phyloP scores from a whole-genome alignment of 495 filamentous ascomycete species.

The Hypoxylon fuscum region DNA sequence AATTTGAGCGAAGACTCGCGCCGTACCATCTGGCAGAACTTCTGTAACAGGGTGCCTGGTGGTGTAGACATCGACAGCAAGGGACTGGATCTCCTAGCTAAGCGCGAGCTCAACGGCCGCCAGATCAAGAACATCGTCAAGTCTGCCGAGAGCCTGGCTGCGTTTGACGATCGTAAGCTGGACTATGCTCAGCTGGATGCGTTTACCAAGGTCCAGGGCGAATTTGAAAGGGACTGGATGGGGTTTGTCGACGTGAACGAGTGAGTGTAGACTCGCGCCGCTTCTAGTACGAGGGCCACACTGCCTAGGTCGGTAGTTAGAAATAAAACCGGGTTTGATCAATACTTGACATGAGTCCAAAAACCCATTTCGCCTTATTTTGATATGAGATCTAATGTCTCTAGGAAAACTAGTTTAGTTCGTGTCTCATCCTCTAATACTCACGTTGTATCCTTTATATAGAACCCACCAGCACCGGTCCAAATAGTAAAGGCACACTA shows the following conservation, averaged over 20 bases:
- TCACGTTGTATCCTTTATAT: constrained; percentile 20
- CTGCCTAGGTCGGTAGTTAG: too few relatives aligned
- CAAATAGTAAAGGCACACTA: constrained; percentile 25
- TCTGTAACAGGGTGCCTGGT: constrained; percentile 36
- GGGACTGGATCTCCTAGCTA: constrained; percentile 53
- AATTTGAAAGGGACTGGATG: constrained; percentile 31
- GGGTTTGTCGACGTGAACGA: constrained; percentile 24
- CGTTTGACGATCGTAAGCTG: constrained; percentile 44
- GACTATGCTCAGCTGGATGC: constrained; percentile 9
- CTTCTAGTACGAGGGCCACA: too few relatives aligned
- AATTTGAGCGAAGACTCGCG: constrained; percentile 46
- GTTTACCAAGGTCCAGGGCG: constrained; percentile 30
- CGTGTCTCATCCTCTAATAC: constrained; percentile 18
- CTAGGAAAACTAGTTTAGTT: constrained; percentile 1
- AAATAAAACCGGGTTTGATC: not conserved
- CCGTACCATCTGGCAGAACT: constrained; percentile 57
- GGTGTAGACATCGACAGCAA: constrained; percentile 49
- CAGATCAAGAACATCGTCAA: constrained; percentile 73
- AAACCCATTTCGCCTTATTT: not conserved
- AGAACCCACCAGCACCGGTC: not conserved
- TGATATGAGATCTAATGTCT: not conserved
- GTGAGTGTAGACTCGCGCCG: not conserved
- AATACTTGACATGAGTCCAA: too few relatives aligned
- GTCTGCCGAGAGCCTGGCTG: constrained; percentile 54
- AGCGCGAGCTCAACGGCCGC: constrained; percentile 62